Evolutionary conservation across 352 stramenopile species (phyloP).

Genomic region (Phytophthora pisi): DNA sequence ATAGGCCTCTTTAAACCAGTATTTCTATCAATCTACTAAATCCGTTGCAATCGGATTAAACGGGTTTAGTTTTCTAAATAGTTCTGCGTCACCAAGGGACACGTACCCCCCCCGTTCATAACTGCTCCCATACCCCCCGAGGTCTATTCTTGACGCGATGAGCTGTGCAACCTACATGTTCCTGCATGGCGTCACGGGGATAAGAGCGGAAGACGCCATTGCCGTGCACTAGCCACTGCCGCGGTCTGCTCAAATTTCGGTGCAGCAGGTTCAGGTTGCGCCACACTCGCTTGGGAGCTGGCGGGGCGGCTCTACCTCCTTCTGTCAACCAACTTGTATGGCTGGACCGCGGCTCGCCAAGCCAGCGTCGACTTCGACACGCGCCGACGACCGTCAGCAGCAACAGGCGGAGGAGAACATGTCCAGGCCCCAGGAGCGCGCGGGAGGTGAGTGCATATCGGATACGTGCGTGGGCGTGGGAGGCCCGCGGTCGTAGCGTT

Average conservation of each 20-base stretch:
- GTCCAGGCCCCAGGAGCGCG: slow-evolving; percentile 36
- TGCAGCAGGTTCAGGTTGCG: background rate
- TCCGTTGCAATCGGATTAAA: background rate
- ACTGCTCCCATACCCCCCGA: background rate
- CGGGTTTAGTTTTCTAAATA: background rate
- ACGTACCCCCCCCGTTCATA: background rate
- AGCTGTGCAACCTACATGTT: background rate
- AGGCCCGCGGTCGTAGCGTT: background rate
- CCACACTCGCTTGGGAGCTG: slow-evolving; percentile 9
- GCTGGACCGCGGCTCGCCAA: slow-evolving; percentile 25
- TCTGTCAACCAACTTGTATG: slow-evolving; percentile 27
- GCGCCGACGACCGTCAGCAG: slow-evolving; percentile 2
- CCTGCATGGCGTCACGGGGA: slow-evolving; percentile 14
- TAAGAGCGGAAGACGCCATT: slow-evolving; percentile 28
- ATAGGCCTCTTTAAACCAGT: background rate
- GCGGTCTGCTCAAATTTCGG: slow-evolving; percentile 5
- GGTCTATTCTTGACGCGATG: background rate
- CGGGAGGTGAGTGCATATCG: slow-evolving; percentile 13
- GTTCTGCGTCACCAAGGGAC: slow-evolving; percentile 6
- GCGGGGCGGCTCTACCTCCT: background rate
- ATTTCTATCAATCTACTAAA: background rate
- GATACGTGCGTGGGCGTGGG: background rate
- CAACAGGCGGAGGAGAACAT: slow-evolving; percentile 31
- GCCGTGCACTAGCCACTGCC: background rate
- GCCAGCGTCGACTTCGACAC: slow-evolving; percentile 20